Base-by-base conservation (phyloP, 2,329 filamentous ascomycete species). In the Xenoacremonium recifei region DNA sequence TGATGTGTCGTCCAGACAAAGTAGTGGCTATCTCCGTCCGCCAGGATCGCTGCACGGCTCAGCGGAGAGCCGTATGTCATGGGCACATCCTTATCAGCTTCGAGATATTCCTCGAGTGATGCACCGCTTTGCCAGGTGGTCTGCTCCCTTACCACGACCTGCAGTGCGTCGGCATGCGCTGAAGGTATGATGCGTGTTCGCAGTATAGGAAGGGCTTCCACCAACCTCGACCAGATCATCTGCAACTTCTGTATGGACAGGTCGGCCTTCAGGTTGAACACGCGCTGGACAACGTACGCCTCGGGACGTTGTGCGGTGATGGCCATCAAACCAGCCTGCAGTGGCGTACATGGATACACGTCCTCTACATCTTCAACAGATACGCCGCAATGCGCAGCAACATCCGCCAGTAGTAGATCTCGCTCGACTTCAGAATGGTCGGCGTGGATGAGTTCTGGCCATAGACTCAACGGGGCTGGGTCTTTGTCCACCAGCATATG, bases 1-100 rank as follows among this genome's bases (percentile, higher is more conserved):
- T 57, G 54, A 21, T 57, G 54, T 4, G 45, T 39, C 6, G 46
- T 48, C 32, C 47, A 53, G 3, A 51, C 39, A 11, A 56, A 45
- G 13, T 36, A 49, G 1, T 25, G 32, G 7, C n/a, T 9, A n/a
- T n/a, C 18, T 34, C 17, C 32, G 20, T 18, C 17, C 9, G 10
- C 29, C 16, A 32, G 6, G 16, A 32, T 32, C 29, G 29, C 29
- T 32, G 29, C 16, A 16, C 29, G 29, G 15, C 15, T 32, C 6
- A 32, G 29, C 16, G 29, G 10, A 32, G 10, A 16, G 29, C 29
- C 29, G 16, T 32, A 34, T 15, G 16, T 20, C 5, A 34, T 34
- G 16, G 32, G 17, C 5, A 19, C 20, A 7, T 5, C 17, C 17
- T n/a, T 15, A 20, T 34, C 32, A 10, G 15, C 20, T 5, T 15